phyloP scores from a whole-genome alignment of 2,329 filamentous ascomycete genomes.

The Colletotrichum cereale region DNA sequence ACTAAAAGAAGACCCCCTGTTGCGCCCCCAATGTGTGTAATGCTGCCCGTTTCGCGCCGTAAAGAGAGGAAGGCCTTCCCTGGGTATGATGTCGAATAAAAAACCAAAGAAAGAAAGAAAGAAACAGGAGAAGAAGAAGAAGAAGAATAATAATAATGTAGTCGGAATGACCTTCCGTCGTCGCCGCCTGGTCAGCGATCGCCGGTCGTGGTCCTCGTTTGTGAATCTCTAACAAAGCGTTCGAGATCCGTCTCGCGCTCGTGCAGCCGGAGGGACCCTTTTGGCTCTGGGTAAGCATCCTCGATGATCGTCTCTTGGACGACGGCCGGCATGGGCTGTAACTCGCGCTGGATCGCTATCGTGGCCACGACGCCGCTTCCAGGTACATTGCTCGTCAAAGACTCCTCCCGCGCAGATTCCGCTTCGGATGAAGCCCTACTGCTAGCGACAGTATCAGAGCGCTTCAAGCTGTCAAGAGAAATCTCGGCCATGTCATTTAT shows the following conservation, averaged over 20 bases:
- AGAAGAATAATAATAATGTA: neutral
- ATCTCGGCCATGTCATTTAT: slow-evolving; percentile 44
- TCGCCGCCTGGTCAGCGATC: neutral
- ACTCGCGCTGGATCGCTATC: slow-evolving; percentile 54
- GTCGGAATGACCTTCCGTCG: neutral
- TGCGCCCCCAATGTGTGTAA: slow-evolving; percentile 22
- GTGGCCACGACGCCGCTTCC: slow-evolving; percentile 50
- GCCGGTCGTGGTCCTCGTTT: slow-evolving; percentile 25
- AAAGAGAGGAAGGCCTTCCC: neutral
- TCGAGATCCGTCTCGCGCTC: neutral
- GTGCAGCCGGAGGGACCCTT: slow-evolving; percentile 1
- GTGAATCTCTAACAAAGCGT: neutral
- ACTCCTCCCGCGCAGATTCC: neutral
- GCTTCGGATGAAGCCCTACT: slow-evolving; percentile 21
- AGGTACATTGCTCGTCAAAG: neutral
- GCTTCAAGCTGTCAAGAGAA: slow-evolving; percentile 32
- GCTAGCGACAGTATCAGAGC: slow-evolving; percentile 17
- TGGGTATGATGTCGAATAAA: slow-evolving; percentile 5
- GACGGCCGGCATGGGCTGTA: slow-evolving; percentile 41
- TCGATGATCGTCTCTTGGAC: slow-evolving; percentile 27
- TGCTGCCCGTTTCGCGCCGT: slow-evolving; percentile 1
- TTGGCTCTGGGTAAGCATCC: slow-evolving; percentile 20
- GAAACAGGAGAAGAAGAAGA: neutral
- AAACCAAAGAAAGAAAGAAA: neutral
- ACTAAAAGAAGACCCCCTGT: neutral